Evolutionary conservation across 495 filamentous ascomycete species (phyloP).

Genomic region (Penicillium bialowiezense): DNA sequence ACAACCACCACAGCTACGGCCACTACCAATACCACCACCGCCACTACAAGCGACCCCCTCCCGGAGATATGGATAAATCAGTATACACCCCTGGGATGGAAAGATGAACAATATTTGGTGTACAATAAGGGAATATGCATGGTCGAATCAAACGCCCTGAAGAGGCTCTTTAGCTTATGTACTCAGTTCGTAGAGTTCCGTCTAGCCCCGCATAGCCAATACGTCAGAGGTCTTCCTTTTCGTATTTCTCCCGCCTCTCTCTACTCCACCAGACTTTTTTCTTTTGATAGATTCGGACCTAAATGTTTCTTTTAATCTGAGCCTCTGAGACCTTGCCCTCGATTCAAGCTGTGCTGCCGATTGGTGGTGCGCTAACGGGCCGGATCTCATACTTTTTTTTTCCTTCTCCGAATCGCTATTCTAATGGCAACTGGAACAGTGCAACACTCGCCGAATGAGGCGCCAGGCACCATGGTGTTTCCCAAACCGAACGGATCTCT

Average conservation of each 20-base stretch:
- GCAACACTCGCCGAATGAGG: constrained; percentile 40
- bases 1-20: not conserved
- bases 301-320: constrained; percentile 19
- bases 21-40: not conserved
- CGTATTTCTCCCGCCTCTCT: constrained; percentile 22
- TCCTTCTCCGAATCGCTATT: constrained; percentile 29
- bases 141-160: not conserved
- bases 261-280: constrained; percentile 9
- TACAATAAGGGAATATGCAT: constrained; percentile 2
- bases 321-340: not conserved
- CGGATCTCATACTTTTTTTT: constrained; percentile 19
- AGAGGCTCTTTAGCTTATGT: constrained; percentile 2
- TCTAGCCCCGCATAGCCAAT: constrained; percentile 21
- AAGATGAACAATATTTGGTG: not conserved
- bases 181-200: constrained; percentile 25
- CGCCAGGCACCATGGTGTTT: constrained; percentile 24
- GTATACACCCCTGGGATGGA: no score
- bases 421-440: constrained; percentile 46
- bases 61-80: not conserved
- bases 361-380: constrained; percentile 26
- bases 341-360: constrained; percentile 18
- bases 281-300: not conserved
- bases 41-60: not conserved
- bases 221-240: constrained; percentile 27
- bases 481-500: constrained; percentile 20